Conservation (phyloP, 2,329 filamentous ascomycete species). For the Diaporthe helianthi region DNA sequence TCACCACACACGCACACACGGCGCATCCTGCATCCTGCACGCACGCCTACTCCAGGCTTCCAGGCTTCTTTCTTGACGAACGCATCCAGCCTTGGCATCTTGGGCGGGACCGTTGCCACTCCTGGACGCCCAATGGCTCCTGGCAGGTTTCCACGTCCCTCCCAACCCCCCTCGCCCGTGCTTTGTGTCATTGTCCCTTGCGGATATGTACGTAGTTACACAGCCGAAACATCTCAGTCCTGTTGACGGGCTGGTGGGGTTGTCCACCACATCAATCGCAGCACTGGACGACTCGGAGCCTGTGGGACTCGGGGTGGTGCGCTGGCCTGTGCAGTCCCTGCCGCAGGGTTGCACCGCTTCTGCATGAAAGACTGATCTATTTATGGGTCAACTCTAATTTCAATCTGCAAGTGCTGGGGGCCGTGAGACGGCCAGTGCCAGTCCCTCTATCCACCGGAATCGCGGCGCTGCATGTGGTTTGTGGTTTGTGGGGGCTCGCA, state of each 20-base stretch:
- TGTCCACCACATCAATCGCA: neutral
- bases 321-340: conserved; percentile 30
- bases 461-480: too few species aligned
- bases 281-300: conserved; percentile 13
- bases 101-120: conserved; percentile 10
- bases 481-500: conserved; percentile 13
- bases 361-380: conserved; percentile 32
- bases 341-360: conserved; percentile 29
- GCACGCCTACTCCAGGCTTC: conserved; percentile 5
- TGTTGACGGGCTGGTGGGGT: conserved; percentile 1
- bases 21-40: conserved; percentile 24
- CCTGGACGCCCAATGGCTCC: neutral
- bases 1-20: neutral
- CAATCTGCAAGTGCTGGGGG: conserved; percentile 31
- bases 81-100: conserved; percentile 5
- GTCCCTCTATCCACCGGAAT: conserved; percentile 11
- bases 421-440: conserved; percentile 18
- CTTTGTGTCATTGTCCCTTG: conserved; percentile 9
- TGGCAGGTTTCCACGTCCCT: neutral
- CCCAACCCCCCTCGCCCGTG: neutral
- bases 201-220: neutral
- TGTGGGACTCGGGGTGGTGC: conserved; percentile 20
- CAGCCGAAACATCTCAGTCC: conserved; percentile 6
- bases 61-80: too few species aligned
- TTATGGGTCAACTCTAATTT: conserved; percentile 34